A percentile compares a stretch with the other conserved stretches of the same genome.
Evolutionary conservation across 306 rosid genomes (phyloP).

Genomic region (Quillaja saponaria): DNA sequence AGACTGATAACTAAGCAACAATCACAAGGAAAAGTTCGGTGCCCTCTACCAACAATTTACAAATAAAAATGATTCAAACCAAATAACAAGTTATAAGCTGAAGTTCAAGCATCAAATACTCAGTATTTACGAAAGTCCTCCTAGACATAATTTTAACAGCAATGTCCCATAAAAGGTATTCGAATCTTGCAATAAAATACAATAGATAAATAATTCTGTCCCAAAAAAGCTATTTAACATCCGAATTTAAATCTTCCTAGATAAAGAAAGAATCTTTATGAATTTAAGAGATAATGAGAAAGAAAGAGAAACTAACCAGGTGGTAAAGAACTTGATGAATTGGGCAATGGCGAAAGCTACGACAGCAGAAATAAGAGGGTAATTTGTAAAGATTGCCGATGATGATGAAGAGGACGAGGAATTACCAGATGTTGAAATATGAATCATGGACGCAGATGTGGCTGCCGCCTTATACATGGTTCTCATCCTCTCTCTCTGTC

Average conservation of each 20-base stretch:
- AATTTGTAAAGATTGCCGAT: constrained; percentile 62
- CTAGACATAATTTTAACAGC: not conserved
- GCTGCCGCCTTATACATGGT: constrained; percentile 34
- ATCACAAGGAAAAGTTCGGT: not conserved
- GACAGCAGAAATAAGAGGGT: constrained; percentile 70
- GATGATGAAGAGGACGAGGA: constrained; percentile 26
- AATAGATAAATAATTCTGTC: not conserved
- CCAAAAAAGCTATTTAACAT: constrained; percentile 18
- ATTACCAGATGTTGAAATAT: constrained; percentile 10
- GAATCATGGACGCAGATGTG: constrained; percentile 29
- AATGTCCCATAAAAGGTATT: no score
- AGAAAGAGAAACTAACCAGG: constrained; percentile 53
- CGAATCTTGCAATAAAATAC: not conserved
- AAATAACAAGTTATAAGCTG: not conserved
- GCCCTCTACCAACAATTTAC: not conserved
- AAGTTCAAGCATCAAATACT: not conserved
- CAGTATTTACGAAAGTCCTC: not conserved
- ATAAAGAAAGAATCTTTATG: not conserved
- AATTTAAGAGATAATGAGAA: not conserved
- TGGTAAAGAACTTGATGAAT: constrained; percentile 62
- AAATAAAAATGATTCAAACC: not conserved
- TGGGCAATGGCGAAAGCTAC: constrained; percentile 67
- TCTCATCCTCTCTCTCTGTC: not conserved
- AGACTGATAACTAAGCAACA: no score
- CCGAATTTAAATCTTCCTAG: constrained; percentile 1